These are phyloP conservation scores for Alternaria panax DNA, from an alignment of 2,329 filamentous ascomycete genomes.

Conservation along the genomic window DNA sequence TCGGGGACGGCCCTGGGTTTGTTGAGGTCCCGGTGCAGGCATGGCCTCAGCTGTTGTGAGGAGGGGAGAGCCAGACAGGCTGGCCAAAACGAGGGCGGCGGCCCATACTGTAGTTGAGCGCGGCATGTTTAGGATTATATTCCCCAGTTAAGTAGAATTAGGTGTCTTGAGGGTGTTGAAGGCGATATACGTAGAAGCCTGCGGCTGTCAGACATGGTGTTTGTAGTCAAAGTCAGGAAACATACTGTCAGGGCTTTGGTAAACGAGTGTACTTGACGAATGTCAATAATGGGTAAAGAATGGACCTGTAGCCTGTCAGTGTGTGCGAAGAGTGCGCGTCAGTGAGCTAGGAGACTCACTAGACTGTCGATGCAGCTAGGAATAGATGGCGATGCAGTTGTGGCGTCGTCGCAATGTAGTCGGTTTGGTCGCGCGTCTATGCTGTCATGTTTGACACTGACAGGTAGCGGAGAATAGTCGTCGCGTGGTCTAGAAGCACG, in stretches of 20 bases:
- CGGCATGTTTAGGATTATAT: constrained; percentile 52
- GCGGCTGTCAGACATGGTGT: constrained; percentile 22
- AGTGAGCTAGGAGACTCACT: constrained; percentile 35
- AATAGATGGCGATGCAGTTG: constrained; percentile 29
- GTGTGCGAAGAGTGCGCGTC: not conserved
- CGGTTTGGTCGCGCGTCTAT: constrained; percentile 36
- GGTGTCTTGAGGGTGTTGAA: constrained; percentile 32
- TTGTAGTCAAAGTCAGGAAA: constrained; percentile 7
- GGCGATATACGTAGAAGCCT: constrained; percentile 25
- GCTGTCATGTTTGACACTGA: constrained; percentile 46
- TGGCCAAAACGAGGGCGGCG: constrained; percentile 54
- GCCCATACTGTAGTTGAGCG: constrained; percentile 56
- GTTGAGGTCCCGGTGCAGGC: constrained; percentile 52
- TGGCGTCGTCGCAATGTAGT: constrained; percentile 34
- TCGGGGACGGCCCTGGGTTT: constrained; percentile 47
- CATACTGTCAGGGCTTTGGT: constrained; percentile 50
- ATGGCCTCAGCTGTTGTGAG: constrained; percentile 58
- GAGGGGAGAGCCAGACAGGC: constrained; percentile 56
- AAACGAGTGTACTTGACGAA: constrained; percentile 63
- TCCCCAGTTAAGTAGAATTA: constrained; percentile 38
- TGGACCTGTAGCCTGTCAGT: constrained; percentile 42
- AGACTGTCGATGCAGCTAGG: constrained; percentile 48
- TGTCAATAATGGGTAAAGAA: constrained; percentile 49
- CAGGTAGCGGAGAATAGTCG: constrained; percentile 28
- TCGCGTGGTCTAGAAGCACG: constrained; percentile 29